Evolutionary conservation across 2,329 filamentous ascomycete genomes (phyloP).

Genomic region (Fusarium albosuccineum): DNA sequence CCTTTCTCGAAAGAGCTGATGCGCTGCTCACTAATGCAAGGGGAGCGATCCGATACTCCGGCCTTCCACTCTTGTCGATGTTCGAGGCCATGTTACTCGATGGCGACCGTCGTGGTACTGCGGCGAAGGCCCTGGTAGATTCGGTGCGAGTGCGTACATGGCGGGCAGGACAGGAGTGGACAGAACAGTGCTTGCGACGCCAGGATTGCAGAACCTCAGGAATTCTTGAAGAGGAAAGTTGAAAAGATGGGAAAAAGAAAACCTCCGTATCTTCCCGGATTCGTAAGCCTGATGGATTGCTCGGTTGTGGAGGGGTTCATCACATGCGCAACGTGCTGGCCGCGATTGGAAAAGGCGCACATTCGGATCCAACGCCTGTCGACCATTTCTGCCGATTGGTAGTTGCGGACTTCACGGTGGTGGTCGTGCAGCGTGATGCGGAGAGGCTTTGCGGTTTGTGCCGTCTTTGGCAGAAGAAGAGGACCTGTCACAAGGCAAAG

Average conservation of each 20-base stretch:
- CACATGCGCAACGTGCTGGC: slow-evolving; percentile 25
- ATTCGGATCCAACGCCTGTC: slow-evolving; percentile 14
- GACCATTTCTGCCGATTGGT: slow-evolving; percentile 28
- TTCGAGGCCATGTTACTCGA: slow-evolving; percentile 13
- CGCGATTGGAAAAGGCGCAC: slow-evolving; percentile 12
- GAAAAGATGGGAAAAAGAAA: slow-evolving; percentile 24
- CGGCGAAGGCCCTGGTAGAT: background rate
- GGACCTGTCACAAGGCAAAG: slow-evolving; percentile 42
- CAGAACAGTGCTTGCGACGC: slow-evolving; percentile 9
- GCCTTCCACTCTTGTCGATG: slow-evolving; percentile 13
- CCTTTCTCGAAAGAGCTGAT: slow-evolving; percentile 24
- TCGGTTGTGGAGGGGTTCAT: slow-evolving; percentile 23
- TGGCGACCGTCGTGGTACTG: slow-evolving; percentile 7
- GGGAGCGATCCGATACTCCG: slow-evolving; percentile 9
- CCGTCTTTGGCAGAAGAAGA: slow-evolving; percentile 17
- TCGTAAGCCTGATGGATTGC: slow-evolving; percentile 29
- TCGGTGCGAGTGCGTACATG: slow-evolving; percentile 3
- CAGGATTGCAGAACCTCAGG: slow-evolving; percentile 25
- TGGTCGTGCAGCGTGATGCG: slow-evolving; percentile 31
- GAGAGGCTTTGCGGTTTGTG: slow-evolving; percentile 29
- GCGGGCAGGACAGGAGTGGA: slow-evolving; percentile 12
- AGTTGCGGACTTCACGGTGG: slow-evolving; percentile 31
- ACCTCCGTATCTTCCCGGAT: slow-evolving; percentile 27
- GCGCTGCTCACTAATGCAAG: slow-evolving; percentile 39
- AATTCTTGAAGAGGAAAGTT: slow-evolving; percentile 30